These are phyloP conservation scores for Phytophthora rubi DNA, from an alignment of 352 stramenopile genomes.

Conservation along the genomic window DNA sequence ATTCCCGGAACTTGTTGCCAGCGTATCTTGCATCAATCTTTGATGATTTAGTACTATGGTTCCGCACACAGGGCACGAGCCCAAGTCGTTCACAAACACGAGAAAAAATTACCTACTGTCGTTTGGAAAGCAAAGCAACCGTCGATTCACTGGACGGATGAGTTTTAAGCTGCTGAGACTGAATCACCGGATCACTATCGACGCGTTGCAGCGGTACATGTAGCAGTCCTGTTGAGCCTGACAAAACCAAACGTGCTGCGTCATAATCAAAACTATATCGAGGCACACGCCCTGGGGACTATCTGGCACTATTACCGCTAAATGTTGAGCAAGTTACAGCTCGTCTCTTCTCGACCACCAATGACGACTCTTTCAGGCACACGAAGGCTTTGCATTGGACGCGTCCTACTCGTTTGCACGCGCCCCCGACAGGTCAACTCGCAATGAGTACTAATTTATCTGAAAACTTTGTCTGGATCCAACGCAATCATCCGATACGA, in stretches of 20 bases:
- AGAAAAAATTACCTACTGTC: not conserved
- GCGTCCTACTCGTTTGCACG: not conserved
- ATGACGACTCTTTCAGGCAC: not conserved
- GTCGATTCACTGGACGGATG: not conserved
- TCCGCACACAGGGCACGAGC: not conserved
- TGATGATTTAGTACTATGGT: not conserved
- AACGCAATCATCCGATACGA: not conserved
- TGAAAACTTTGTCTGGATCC: slow-evolving; percentile 2
- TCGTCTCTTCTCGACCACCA: not conserved
- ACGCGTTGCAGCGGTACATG: not conserved
- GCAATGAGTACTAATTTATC: slow-evolving; percentile 1
- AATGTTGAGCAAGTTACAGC: not conserved
- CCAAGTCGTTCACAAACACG: not conserved
- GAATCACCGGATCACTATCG: not conserved
- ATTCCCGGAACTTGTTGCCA: not conserved
- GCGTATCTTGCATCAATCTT: not conserved
- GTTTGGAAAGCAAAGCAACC: not conserved
- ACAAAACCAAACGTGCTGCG: not conserved
- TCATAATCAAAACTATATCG: not conserved
- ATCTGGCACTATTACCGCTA: slow-evolving; percentile 1
- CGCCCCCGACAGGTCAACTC: not conserved
- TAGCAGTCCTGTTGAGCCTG: not conserved
- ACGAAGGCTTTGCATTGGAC: not conserved
- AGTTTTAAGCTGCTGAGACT: not conserved
- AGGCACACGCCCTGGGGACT: not conserved